Conservation (phyloP, 176 grass and related monocot species). For the Oryza meyeriana region DNA sequence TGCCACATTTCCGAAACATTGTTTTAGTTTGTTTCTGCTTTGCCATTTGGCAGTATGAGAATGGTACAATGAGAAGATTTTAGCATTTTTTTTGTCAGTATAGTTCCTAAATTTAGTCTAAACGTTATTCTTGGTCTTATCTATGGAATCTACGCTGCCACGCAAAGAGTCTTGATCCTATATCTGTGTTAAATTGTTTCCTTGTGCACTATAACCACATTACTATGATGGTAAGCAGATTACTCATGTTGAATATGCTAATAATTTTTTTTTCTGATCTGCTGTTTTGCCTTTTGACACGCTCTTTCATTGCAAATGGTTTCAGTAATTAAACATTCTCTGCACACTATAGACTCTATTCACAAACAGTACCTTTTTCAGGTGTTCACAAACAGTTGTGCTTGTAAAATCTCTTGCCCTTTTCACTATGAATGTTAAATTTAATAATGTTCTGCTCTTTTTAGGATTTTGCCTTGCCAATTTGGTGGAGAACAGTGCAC, state of each 20-base stretch:
- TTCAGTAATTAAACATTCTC: conserved; percentile 14
- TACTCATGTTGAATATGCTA: too few relatives aligned
- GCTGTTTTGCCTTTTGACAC: neutral
- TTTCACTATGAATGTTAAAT: neutral
- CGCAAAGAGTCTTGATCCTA: neutral
- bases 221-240: too few relatives aligned
- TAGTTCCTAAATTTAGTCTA: neutral
- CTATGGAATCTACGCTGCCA: neutral
- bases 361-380: too few relatives aligned
- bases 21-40: neutral
- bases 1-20: neutral
- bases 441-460: conserved; percentile 23
- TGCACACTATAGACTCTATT: neutral
- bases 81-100: neutral
- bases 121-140: neutral
- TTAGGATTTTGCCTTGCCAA: conserved; percentile 66
- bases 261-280: neutral
- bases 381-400: neutral
- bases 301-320: neutral
- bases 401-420: neutral
- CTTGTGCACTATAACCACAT: neutral
- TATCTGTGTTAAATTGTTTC: neutral
- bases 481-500: conserved; percentile 88
- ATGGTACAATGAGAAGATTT: neutral
- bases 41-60: neutral